Evolutionary conservation across 129 eudicot genomes (phyloP), one percentile per base, ranked within the genome.

Genomic region (Mikania micrantha): DNA sequence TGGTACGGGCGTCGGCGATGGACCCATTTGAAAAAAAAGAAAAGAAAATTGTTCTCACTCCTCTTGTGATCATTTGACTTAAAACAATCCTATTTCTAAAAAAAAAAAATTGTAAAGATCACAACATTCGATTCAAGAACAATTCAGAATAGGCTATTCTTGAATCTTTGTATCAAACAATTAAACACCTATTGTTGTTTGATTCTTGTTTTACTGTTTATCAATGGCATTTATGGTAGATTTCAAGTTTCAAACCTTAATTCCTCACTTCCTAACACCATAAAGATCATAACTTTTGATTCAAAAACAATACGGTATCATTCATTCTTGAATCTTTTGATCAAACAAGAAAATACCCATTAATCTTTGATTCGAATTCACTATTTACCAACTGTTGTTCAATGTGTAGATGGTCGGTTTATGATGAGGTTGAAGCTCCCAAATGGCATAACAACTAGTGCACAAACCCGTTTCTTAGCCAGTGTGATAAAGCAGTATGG

Each of bases 341-440:
- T 73, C 78, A 54, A 64, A 27, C 20, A 50, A 73, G 57, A 52
- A 50, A 5, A 39, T 19, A 64, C 65, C 58, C 44, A 52, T 19
- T 59, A n/a, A 45, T 28, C 27, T 70, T 16, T 36, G 22, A 11
- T 39, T 28, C 17, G 22, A 13, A 13, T 28, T 17, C 25, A 2
- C 60, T 56, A 35, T 40, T 52, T 44, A 41, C 57, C 2, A 65
- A 65, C 44, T 71, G 56, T 12, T 34, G 50, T 35, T 52, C 15
- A 5, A 74, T 56, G 28, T 49, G 40, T 78, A 93, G 98, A 88
- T 70, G 98, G 98, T 13, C 80, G 98, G 68, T 93, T 93, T 82
- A 93, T 93, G 98, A 93, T 93, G 98, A 80, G 98, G 60, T 72
- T 93, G 73, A 93, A 93, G 90, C 90, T 93, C 16, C 98, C 98